phyloP scores from a whole-genome alignment of 2,329 filamentous ascomycete species.

The Xylariaceae sp. region DNA sequence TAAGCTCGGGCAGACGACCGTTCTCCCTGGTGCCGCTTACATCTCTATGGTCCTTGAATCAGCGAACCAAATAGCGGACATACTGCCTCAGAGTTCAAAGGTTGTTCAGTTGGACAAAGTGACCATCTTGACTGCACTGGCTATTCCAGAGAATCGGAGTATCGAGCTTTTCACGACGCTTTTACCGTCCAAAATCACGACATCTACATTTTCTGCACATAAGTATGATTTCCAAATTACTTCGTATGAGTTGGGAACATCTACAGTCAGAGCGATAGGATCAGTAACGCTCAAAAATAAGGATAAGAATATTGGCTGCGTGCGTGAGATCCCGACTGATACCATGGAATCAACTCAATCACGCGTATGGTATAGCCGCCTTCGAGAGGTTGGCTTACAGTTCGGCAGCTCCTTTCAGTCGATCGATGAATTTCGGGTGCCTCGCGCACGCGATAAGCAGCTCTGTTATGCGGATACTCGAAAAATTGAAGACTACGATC shows the following conservation, averaged over 20 bases:
- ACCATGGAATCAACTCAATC: slow-evolving; percentile 15
- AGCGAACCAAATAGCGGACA: neutral
- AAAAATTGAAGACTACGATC: slow-evolving; percentile 7
- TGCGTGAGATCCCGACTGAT: too few species aligned
- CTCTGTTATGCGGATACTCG: slow-evolving; percentile 9
- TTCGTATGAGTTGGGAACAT: too few species aligned
- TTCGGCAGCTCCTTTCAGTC: slow-evolving; percentile 21
- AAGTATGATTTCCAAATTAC: too few species aligned
- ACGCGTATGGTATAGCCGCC: slow-evolving; percentile 24
- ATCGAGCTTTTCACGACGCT: too few species aligned
- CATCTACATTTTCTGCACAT: too few species aligned
- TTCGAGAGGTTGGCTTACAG: slow-evolving; percentile 20
- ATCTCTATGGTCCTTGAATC: neutral
- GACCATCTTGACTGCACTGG: too few species aligned
- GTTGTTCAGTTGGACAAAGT: too few species aligned
- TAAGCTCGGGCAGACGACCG: neutral
- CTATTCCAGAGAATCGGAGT: too few species aligned
- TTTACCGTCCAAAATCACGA: too few species aligned
- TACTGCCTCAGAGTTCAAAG: neutral
- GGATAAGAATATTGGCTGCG: too few species aligned
- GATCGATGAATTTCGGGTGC: slow-evolving; percentile 12
- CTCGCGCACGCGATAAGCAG: neutral
- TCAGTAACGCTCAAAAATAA: too few species aligned
- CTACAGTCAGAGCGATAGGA: too few species aligned
- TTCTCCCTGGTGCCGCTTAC: slow-evolving; percentile 16